phyloP scores from a whole-genome alignment of 768 basidiomycete genomes.

The Pleurotus tuoliensis region DNA sequence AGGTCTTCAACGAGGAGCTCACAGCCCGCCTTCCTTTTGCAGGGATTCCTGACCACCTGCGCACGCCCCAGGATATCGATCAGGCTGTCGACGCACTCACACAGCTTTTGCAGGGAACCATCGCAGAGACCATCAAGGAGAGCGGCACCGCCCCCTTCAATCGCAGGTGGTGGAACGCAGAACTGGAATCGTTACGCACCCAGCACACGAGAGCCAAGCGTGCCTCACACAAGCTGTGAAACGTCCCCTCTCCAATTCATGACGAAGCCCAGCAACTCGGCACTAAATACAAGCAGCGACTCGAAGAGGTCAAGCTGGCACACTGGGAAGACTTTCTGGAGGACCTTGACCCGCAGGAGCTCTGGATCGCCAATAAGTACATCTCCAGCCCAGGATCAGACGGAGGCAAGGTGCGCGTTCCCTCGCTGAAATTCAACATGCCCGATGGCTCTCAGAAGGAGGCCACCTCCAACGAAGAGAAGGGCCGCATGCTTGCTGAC shows the following conservation, averaged over 20 bases:
- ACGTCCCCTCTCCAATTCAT: background rate
- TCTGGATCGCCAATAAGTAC: background rate
- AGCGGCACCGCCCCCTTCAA: background rate
- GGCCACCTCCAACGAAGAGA: no score
- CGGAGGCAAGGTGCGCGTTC: background rate
- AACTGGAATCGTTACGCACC: background rate
- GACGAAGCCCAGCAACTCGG: background rate
- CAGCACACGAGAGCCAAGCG: background rate
- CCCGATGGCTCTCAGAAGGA: no score
- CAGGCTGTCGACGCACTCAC: background rate
- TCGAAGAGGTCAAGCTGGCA: background rate
- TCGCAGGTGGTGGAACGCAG: background rate
- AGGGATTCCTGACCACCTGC: background rate
- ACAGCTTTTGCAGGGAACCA: background rate
- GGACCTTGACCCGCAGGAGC: background rate
- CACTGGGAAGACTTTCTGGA: background rate
- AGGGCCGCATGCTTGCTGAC: no score
- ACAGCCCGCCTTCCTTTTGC: background rate
- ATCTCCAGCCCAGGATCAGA: background rate
- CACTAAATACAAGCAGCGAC: background rate
- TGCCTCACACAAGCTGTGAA: background rate
- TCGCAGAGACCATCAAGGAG: background rate
- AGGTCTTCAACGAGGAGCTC: constrained; percentile 16
- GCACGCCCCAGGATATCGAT: background rate
- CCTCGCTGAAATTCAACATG: no score